Base-by-base conservation (phyloP, 163 green algal genomes). In the Scenedesmus sp. region DNA sequence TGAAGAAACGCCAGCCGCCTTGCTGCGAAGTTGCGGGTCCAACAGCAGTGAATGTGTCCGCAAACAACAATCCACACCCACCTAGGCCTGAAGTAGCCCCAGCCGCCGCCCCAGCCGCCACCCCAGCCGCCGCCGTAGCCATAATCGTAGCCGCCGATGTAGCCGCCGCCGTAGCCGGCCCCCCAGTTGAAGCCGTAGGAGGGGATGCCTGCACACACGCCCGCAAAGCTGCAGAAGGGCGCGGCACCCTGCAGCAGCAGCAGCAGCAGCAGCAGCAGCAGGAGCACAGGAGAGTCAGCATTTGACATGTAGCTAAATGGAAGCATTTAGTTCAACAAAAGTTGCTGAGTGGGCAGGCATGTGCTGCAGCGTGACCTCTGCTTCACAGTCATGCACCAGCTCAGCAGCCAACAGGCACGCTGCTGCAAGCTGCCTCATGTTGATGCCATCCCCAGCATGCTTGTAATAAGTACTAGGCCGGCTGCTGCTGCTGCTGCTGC, bases 201-300 rank as follows among this genome's bases (percentile, higher is more conserved):
- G 23, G 83, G 83, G 10, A 88, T 56, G 23, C 83, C 83, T 8
- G 70, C 70, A 60, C 83, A 88, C 20, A 88, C 26, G 20, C 83
- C 83, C 8, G 70, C 23, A 57, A 76, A 88, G 52, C 20, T 55
- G 83, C 83, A 88, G 56, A 88, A 76, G 20, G 83, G 83, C 16
- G 83, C 83, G 13, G 83, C 83, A 55, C 83, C 83, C 62, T 70
- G 62, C 62, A 70, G 4, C 9, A 70, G 62, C 9, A 70, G 10
- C 62, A 70, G 62, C 62, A 70, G 8, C 34, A 18, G 5, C 62
- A 70, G 62, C 62, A 70, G 16, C 12, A 4, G 2, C 10, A 18
- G 62, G 62, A 46, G 34, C 34, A 46, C 34, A 46, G 34, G 34
- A 46, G 34, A 46, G 34, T 46, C 34, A 46, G 34, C 34, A 46